Evolutionary conservation across 306 rosid genomes (phyloP).

Genomic region (Vigna mungo): DNA sequence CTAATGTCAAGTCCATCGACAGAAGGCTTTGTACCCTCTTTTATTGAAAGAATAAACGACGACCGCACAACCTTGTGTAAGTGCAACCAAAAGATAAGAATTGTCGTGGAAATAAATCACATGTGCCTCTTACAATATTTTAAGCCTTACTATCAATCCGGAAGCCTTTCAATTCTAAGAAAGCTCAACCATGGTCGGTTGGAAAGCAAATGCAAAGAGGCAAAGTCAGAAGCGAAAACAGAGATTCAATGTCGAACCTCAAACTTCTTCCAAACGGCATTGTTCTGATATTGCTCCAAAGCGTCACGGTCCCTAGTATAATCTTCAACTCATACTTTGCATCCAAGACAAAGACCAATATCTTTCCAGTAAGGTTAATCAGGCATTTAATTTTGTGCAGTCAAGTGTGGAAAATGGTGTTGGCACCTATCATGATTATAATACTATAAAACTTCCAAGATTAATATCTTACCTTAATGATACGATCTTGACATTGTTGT

Average conservation of each 20-base stretch:
- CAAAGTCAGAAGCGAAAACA: conserved; percentile 57
- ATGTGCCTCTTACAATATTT: too few relatives aligned
- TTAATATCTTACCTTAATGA: conserved; percentile 64
- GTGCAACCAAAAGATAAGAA: too few relatives aligned
- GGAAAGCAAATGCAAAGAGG: conserved; percentile 41
- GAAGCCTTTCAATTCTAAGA: not conserved
- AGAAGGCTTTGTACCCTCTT: conserved; percentile 30
- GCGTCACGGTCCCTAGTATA: conserved; percentile 61
- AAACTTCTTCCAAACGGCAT: conserved; percentile 52
- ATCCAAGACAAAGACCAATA: conserved; percentile 66
- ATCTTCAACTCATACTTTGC: conserved; percentile 67
- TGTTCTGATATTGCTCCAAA: conserved; percentile 44
- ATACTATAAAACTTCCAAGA: conserved; percentile 65
- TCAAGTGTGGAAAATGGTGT: conserved; percentile 48
- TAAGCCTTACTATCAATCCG: not conserved
- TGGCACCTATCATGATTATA: conserved; percentile 47
- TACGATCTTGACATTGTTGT: conserved; percentile 79
- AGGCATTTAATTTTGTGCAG: conserved; percentile 69
- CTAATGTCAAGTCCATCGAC: conserved; percentile 37
- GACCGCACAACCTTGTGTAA: conserved; percentile 54
- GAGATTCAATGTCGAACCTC: conserved; percentile 23
- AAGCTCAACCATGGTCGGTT: conserved; percentile 41
- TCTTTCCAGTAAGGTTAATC: conserved; percentile 67
- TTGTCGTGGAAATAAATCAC: too few relatives aligned
- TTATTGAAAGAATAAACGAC: conserved; percentile 69